These are phyloP conservation scores for Leccinum subrobustum DNA, from an alignment of 1,284 basidiomycete genomes.

Conservation along the genomic window DNA sequence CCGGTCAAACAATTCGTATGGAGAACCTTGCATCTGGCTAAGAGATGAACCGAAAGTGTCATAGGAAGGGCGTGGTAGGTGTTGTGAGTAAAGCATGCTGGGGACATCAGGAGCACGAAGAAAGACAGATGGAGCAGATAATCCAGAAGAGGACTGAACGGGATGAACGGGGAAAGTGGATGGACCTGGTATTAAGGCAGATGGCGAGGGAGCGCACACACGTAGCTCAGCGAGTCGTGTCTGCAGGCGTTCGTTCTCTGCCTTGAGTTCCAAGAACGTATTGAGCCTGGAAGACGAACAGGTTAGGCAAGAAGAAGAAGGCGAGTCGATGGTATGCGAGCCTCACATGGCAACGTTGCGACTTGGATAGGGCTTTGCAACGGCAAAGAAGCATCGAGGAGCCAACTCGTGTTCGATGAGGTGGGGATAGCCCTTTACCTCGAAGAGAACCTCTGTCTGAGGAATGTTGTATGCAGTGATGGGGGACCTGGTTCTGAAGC, in stretches of 20 bases:
- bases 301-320: constrained; percentile 8
- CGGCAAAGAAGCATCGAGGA: constrained; percentile 63
- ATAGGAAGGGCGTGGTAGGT: constrained; percentile 9
- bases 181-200: constrained; percentile 16
- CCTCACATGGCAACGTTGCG: constrained; percentile 68
- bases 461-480: constrained; percentile 13
- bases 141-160: constrained; percentile 14
- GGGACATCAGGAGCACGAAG: constrained; percentile 15
- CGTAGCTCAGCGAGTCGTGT: constrained; percentile 48
- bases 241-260: constrained; percentile 72
- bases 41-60: constrained; percentile 17
- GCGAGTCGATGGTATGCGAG: not conserved
- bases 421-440: constrained; percentile 69
- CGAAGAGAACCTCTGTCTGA: constrained; percentile 61
- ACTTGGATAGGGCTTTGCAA: constrained; percentile 77
- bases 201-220: constrained; percentile 24
- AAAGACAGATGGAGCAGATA: constrained; percentile 12
- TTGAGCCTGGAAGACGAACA: constrained; percentile 54
- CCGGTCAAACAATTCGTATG: constrained; percentile 23
- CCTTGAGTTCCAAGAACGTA: constrained; percentile 74
- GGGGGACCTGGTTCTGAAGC: constrained; percentile 45
- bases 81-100: constrained; percentile 14
- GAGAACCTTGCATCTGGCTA: constrained; percentile 13
- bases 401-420: constrained; percentile 41
- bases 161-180: constrained; percentile 22